These are phyloP conservation scores for Nyctanthes arbortristis DNA, from an alignment of 257 asterid genomes.

Conservation along the genomic window DNA sequence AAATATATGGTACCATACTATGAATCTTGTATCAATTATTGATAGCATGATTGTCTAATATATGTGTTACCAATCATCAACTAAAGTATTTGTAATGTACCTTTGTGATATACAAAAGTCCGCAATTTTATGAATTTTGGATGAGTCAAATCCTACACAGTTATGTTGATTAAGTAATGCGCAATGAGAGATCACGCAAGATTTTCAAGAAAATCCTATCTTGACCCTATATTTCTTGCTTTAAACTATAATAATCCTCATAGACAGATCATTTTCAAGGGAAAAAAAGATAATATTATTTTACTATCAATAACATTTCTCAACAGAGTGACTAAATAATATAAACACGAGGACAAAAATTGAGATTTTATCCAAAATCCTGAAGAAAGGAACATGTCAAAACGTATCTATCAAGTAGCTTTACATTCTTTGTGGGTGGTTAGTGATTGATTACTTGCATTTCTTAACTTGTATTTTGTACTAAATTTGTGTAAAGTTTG, in stretches of 20 bases:
- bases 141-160: too few relatives aligned
- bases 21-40: background rate
- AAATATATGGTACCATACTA: background rate
- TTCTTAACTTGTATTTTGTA: too few relatives aligned
- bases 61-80: background rate
- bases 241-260: background rate
- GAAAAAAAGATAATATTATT: too few relatives aligned
- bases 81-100: background rate
- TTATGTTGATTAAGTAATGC: too few relatives aligned
- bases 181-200: background rate
- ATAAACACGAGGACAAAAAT: background rate
- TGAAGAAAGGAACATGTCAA: background rate
- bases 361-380: background rate
- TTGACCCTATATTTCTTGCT: background rate
- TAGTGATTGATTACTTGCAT: too few relatives aligned
- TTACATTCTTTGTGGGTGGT: too few relatives aligned
- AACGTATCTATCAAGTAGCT: too few relatives aligned
- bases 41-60: too few relatives aligned
- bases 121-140: too few relatives aligned
- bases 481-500: too few relatives aligned
- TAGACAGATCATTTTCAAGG: background rate
- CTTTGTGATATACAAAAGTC: background rate
- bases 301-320: background rate
- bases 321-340: background rate
- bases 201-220: too few relatives aligned